Conservation (phyloP, 2,329 filamentous ascomycete genomes). For the Metarhizium guizhouense region DNA sequence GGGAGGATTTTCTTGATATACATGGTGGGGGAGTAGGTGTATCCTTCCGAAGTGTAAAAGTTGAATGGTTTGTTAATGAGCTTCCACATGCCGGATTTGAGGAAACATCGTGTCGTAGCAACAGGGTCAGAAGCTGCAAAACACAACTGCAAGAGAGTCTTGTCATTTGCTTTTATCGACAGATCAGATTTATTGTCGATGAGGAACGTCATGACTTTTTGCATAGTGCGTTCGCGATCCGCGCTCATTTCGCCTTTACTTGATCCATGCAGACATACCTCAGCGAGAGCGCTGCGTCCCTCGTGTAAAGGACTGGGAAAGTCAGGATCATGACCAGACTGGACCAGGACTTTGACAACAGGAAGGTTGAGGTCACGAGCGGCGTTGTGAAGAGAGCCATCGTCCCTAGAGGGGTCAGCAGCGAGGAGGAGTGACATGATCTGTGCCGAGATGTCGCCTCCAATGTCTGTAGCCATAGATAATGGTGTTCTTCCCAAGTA, state of each 20-base stretch:
- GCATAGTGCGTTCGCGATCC: slow-evolving; percentile 43
- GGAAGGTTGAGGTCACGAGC: slow-evolving; percentile 49
- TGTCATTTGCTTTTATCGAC: slow-evolving; percentile 44
- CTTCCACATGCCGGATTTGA: slow-evolving; percentile 58
- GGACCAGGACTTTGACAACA: slow-evolving; percentile 46
- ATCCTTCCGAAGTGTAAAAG: slow-evolving; percentile 39
- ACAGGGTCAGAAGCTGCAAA: slow-evolving; percentile 48
- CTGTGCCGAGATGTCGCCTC: slow-evolving; percentile 41
- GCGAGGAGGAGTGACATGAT: slow-evolving; percentile 48
- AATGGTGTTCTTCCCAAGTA: slow-evolving; percentile 48
- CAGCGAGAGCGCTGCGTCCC: slow-evolving; percentile 54
- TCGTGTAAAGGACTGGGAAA: slow-evolving; percentile 55
- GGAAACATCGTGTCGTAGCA: slow-evolving; percentile 44
- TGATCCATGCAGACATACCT: slow-evolving; percentile 50
- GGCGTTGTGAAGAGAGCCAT: slow-evolving; percentile 59
- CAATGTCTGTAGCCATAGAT: slow-evolving; percentile 47
- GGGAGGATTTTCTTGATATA: slow-evolving; percentile 44
- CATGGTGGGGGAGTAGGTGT: slow-evolving; percentile 56
- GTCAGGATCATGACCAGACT: slow-evolving; percentile 53
- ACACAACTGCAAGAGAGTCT: slow-evolving; percentile 50
- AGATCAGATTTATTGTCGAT: slow-evolving; percentile 49
- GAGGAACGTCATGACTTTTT: slow-evolving; percentile 47
- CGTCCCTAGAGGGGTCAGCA: slow-evolving; percentile 48
- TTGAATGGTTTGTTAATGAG: slow-evolving; percentile 52
- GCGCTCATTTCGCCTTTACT: slow-evolving; percentile 34